Evolutionary conservation across 768 basidiomycete genomes (phyloP).

Genomic region (Naganishia friedmannii): DNA sequence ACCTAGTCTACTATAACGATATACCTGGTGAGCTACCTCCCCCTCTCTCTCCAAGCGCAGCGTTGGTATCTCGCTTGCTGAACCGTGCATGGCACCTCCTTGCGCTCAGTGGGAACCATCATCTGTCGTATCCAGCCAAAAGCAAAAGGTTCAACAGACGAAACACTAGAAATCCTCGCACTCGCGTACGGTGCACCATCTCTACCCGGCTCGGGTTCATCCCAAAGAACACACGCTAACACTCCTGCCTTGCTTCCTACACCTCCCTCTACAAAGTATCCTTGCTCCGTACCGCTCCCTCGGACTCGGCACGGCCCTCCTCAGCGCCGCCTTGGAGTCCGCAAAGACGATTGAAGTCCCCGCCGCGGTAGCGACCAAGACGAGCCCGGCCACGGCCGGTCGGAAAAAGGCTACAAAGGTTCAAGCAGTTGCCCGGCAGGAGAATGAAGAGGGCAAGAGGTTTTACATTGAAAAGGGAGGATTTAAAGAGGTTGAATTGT

Average conservation of each 20-base stretch:
- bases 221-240: too few species aligned
- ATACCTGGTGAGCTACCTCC: conserved; percentile 38
- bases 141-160: conserved; percentile 27
- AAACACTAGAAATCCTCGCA: conserved; percentile 47
- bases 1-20: conserved; percentile 49
- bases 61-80: too few species aligned
- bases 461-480: conserved; percentile 46
- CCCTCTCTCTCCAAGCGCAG: too few species aligned
- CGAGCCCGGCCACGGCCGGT: conserved; percentile 35
- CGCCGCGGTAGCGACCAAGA: conserved; percentile 39
- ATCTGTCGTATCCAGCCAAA: conserved; percentile 42
- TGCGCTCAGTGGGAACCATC: conserved; percentile 42
- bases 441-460: conserved; percentile 46
- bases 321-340: conserved; percentile 37
- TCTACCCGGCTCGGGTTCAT: neutral
- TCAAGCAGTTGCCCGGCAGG: conserved; percentile 44
- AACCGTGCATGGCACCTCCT: neutral
- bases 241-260: too few species aligned
- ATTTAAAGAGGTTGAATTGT: conserved; percentile 45
- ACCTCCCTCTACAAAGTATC: conserved; percentile 33
- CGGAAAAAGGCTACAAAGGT: conserved; percentile 43
- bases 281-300: conserved; percentile 50
- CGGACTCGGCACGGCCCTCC: conserved; percentile 44
- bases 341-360: conserved; percentile 41
- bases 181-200: conserved; percentile 39